Percentiles rank a stretch among this genome's conserved stretches.
Evolutionary conservation across 2,329 filamentous ascomycete species (phyloP).

Genomic region (Trichophyton mentagrophytes): DNA sequence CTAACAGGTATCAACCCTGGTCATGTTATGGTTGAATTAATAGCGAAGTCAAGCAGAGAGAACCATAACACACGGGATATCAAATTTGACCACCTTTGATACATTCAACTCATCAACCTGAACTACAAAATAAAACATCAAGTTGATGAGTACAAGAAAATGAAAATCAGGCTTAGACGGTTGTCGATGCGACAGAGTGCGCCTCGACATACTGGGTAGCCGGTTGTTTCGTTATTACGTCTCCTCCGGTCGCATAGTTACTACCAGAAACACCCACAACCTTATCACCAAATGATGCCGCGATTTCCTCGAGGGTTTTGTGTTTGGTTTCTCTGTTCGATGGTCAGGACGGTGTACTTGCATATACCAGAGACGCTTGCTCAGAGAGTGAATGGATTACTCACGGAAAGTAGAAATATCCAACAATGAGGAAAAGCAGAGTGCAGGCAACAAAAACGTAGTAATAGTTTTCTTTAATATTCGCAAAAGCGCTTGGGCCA

Average conservation of each 20-base stretch:
- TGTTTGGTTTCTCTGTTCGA: conserved; percentile 33
- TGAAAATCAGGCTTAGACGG: background rate
- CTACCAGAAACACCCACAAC: conserved; percentile 22
- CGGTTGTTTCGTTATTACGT: background rate
- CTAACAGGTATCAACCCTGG: background rate
- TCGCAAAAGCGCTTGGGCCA: conserved; percentile 44
- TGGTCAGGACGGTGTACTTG: background rate
- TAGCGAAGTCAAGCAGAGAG: too few species aligned
- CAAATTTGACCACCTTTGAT: background rate
- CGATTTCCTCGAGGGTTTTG: conserved; percentile 39
- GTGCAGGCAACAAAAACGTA: conserved; percentile 47
- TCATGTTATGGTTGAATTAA: background rate
- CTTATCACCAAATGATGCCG: conserved; percentile 37
- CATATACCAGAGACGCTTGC: background rate
- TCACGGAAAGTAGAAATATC: conserved; percentile 44
- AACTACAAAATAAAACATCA: background rate
- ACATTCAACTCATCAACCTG: background rate
- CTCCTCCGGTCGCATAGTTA: background rate
- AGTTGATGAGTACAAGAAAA: background rate
- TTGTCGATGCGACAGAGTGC: background rate
- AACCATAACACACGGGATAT: too few species aligned
- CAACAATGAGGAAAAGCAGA: conserved; percentile 39
- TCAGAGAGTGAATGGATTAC: conserved; percentile 11
- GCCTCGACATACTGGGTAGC: background rate
- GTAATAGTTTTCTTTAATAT: conserved; percentile 48